Evolutionary conservation across 2,329 filamentous ascomycete genomes (phyloP).

Genomic region (Sphaerulina vaccinii): DNA sequence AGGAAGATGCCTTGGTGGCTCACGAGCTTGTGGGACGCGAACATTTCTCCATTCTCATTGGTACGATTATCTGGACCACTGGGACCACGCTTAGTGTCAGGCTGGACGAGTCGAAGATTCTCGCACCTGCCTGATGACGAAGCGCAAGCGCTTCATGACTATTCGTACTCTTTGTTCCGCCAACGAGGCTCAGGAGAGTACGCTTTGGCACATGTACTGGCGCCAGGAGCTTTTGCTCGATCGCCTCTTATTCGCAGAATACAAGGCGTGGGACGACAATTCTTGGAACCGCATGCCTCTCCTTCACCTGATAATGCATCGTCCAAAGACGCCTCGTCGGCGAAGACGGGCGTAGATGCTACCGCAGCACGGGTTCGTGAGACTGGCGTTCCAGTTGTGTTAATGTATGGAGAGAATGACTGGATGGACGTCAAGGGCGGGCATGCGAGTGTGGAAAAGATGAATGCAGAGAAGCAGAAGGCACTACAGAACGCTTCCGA

Average conservation of each 20-base stretch:
- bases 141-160: constrained; percentile 82
- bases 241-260: constrained; percentile 85
- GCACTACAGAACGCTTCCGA: constrained; percentile 64
- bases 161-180: constrained; percentile 90
- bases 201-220: constrained; percentile 85
- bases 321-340: neutral
- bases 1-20: constrained; percentile 79
- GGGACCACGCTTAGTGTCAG: constrained; percentile 86
- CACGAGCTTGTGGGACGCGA: constrained; percentile 92
- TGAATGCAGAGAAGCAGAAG: constrained; percentile 65
- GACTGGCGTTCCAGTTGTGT: constrained; percentile 68
- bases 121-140: constrained; percentile 80
- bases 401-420: constrained; percentile 97
- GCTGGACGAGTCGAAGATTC: constrained; percentile 92
- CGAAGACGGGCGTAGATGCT: constrained; percentile 55
- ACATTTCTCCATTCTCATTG: constrained; percentile 90
- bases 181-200: constrained; percentile 93
- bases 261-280: constrained; percentile 78
- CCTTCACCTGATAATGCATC: constrained; percentile 31
- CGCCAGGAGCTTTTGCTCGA: constrained; percentile 88
- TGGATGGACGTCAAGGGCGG: constrained; percentile 98
- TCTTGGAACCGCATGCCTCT: constrained; percentile 37
- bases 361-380: constrained; percentile 59
- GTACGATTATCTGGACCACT: constrained; percentile 85
- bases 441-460: constrained; percentile 72